Percentiles rank a stretch among this genome's conserved stretches.
phyloP scores from a whole-genome alignment of 257 asterid genomes.

The Solanum tarapatanum region DNA sequence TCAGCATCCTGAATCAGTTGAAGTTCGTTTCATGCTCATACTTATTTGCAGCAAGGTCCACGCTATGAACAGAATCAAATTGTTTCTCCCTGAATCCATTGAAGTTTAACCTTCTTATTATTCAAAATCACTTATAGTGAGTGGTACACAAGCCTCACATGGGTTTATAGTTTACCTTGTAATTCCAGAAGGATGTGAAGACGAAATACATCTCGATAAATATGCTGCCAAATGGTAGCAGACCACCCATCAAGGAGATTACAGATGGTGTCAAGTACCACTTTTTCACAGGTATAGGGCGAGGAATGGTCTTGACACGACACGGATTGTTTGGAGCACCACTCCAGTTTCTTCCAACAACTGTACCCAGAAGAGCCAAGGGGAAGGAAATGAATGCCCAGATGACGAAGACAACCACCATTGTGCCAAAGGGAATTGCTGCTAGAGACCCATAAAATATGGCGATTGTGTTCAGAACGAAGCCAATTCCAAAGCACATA shows the following conservation, averaged over 20 bases:
- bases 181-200: constrained; percentile 69
- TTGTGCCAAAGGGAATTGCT: constrained; percentile 61
- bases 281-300: constrained; percentile 87
- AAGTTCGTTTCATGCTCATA: not conserved
- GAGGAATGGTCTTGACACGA: constrained; percentile 63
- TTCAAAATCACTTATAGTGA: not conserved
- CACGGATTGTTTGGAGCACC: constrained; percentile 64
- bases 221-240: constrained; percentile 61
- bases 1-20: not conserved
- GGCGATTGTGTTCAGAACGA: constrained; percentile 51
- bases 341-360: constrained; percentile 58
- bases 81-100: not conserved
- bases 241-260: constrained; percentile 59
- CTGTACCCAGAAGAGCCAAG: constrained; percentile 50
- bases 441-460: constrained; percentile 61
- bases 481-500: constrained; percentile 56
- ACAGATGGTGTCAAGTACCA: constrained; percentile 57
- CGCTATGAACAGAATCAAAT: not conserved
- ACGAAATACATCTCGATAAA: constrained; percentile 67
- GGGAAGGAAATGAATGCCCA: constrained; percentile 64
- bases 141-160: not conserved
- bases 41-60: not conserved
- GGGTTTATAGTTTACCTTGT: constrained; percentile 34
- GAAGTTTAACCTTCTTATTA: not conserved
- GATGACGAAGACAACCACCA: constrained; percentile 49